Evolutionary conservation across 148 eudicot genomes (phyloP), one percentile per base, ranked within the genome.

Genomic region (Rhododendron ferrugineum): DNA sequence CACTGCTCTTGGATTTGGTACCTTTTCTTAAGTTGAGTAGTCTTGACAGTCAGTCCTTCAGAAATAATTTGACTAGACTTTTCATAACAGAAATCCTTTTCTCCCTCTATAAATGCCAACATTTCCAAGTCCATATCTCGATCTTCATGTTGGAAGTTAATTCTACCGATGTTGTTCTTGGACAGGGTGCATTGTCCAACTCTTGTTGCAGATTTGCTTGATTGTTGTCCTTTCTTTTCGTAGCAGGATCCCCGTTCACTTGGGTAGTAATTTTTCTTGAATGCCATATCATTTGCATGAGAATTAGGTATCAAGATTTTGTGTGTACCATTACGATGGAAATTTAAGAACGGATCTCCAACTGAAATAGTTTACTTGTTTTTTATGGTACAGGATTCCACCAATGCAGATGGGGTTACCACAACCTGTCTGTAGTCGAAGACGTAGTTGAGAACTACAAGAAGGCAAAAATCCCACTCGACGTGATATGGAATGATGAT

Each of bases 381-480:
- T 84, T 75, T 20, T 68, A 50, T 84, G 70, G 78, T 81, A 10
- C 94, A 96, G 99, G 99, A 32, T 96, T 96, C 90, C 99, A 96
- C 88, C 99, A 96, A 87, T 96, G 99, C 84, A 89, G 99, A 90
- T 96, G 98, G 98, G 99, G 99, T 47, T 96, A 96, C 90, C 98
- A 88, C 79, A 96, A 94, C 81, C 84, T 96, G 36, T 94, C 99
- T 0, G 93, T 94, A 3, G 95, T 94, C 1, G 98, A 96, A 92
- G 92, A 91, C 22, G 99, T 96, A 0, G 99, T 96, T 56, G 95
- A 92, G 30, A 94, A 91, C 89, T 96, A 96, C 91, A 83, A 88
- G 84, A 95, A 94, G 90, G 97, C 99, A 20, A 86, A 91, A 73
- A 94, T 96, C 84, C 99, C 99, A 44, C 96, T 96, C 22, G 99